Base-by-base conservation (phyloP, 2,329 filamentous ascomycete species). In the Beauveria rudraprayagi region DNA sequence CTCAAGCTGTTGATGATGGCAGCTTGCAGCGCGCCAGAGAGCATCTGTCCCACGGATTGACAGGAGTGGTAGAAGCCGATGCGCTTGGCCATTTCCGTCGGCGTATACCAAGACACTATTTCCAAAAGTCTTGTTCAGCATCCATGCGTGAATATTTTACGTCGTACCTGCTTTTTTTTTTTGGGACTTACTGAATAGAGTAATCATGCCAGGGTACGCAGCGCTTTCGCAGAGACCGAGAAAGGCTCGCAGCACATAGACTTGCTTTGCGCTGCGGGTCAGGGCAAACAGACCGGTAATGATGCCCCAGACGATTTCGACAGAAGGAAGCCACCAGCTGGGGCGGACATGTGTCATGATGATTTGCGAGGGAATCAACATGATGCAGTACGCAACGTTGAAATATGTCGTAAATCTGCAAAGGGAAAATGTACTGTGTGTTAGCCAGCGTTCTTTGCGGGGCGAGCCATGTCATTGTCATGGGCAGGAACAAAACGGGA, bases 321-420 rank as follows among this genome's bases (percentile, higher is more conserved):
- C 70, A 1, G 68, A 66, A 0, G 74, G 74, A 4, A 77, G 71
- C 71, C 71, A 75, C 54, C 73, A 68, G 24, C 71, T 73, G 1
- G 74, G 73, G 6, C 72, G 70, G 24, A 76, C 69, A 53, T 71
- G 69, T 6, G 70, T 75, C 67, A 73, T 67, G 66, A 76, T 71
- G 43, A 76, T 65, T 62, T 73, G 75, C 22, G 71, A 73, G 0
- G 73, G 71, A 51, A 71, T 69, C 52, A 75, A 69, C 51, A 74
- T 72, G 72, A 85, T 71, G 2, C 83, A 79, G 65, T 86, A 87
- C 16, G 83, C 83, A 2, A 82, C 75, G 0, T 80, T 85, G 76
- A 83, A 87, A 48, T 77, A 78, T 1, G 80, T 78, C 57, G 68
- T 70, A 61, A 75, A 68, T 53, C 66, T 67, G 5, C 14, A 17